phyloP scores from a whole-genome alignment of 139 green algal genomes.

The Tetraselmis chui region DNA sequence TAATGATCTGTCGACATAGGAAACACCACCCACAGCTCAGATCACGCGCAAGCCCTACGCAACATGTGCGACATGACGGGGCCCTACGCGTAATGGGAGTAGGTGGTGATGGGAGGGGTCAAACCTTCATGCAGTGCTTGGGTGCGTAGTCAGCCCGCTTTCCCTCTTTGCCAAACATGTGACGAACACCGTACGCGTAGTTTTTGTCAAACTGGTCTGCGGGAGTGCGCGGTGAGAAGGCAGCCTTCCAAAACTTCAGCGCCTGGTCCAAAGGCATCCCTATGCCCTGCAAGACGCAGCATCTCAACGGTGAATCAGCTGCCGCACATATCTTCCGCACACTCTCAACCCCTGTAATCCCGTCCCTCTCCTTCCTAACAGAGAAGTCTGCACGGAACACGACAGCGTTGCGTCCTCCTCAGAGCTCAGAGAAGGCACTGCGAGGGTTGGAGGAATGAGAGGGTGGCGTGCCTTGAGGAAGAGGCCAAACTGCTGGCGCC shows the following conservation, averaged over 20 bases:
- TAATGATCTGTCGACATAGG: neutral
- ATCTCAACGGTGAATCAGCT: too few relatives aligned
- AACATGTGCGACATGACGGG: too few relatives aligned
- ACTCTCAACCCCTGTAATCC: too few relatives aligned
- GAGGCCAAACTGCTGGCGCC: slow-evolving; percentile 86
- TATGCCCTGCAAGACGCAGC: slow-evolving; percentile 47
- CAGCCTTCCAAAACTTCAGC: slow-evolving; percentile 83
- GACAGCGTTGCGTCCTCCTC: too few relatives aligned
- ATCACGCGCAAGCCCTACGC: too few relatives aligned
- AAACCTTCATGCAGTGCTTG: slow-evolving; percentile 78
- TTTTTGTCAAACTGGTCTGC: slow-evolving; percentile 94
- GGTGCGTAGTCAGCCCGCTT: slow-evolving; percentile 88
- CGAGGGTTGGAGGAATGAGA: neutral
- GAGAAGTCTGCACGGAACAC: too few relatives aligned
- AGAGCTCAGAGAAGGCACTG: too few relatives aligned
- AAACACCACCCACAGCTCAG: too few relatives aligned
- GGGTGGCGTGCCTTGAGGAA: slow-evolving; percentile 80
- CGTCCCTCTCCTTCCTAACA: too few relatives aligned
- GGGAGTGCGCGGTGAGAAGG: slow-evolving; percentile 50
- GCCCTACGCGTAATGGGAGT: too few relatives aligned
- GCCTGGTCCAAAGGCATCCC: slow-evolving; percentile 86
- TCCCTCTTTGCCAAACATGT: slow-evolving; percentile 97
- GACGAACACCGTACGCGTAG: slow-evolving; percentile 92
- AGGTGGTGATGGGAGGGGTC: slow-evolving; percentile 65
- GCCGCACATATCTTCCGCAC: too few relatives aligned